Base-by-base conservation (phyloP, 2,329 filamentous ascomycete genomes). In the Diaporthe humulicola region DNA sequence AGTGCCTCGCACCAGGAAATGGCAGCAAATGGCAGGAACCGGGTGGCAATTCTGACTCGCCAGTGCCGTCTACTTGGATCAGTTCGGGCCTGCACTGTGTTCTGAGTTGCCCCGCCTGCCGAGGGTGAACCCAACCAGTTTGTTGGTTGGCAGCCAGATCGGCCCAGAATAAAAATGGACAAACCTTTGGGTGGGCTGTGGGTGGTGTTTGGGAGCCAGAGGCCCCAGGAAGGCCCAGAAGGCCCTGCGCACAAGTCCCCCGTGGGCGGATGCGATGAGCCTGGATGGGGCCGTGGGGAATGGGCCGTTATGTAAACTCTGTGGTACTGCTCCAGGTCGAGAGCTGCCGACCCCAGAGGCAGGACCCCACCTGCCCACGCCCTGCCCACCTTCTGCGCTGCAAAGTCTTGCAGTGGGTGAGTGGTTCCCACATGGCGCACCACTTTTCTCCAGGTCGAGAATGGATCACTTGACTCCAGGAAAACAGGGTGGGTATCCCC, bases 401-500 rank as follows among this genome's bases (percentile, higher is more conserved):
- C 60, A 69, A 22, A 40, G 22, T 69, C 30, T n/a, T 69, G 64
- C 64, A 48, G 54, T 8, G 40, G 54, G 38, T 60, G 48, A 48
- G 54, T 8, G 40, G 54, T 50, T 60, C 42, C 69, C 69, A 71
- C 30, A 71, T 71, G 54, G 69, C 54, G 56, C 67, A 60, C 70
- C 70, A 61, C 70, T 71, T 45, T 73, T 73, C 74, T 75, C 71
- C 71, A 73, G 71, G 42, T 52, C 48, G 25, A 71, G 56, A 12
- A 52, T 60, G 70, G 57, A 33, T 58, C 57, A 52, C 57, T 54
- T 72, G 42, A 69, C 74, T 74, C 74, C 71, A 75, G 66, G 54
- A 71, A 71, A 36, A 48, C 17, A 10, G n/a, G 58, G 71, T 74
- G 74, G 74, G 25, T 60, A 75, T 74, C 74, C 74, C 74, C 74